Evolutionary conservation across 2,329 filamentous ascomycete species (phyloP).

Genomic region (Zelopaecilomyces penicillatus): DNA sequence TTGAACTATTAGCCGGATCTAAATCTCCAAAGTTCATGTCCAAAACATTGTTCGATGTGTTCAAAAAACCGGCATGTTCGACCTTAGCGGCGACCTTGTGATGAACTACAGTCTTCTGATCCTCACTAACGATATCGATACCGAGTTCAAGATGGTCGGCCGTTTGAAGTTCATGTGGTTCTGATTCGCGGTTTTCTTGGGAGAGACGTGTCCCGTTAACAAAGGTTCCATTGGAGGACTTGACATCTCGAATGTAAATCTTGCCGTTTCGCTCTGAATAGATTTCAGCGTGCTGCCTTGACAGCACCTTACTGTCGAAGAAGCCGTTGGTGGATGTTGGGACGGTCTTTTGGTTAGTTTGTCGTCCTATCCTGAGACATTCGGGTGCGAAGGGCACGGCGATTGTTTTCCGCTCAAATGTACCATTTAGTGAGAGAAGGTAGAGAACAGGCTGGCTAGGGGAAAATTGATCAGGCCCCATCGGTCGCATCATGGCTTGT

Average conservation of each 20-base stretch:
- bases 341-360: slow-evolving; percentile 94
- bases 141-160: slow-evolving; percentile 89
- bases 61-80: slow-evolving; percentile 83
- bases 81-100: slow-evolving; percentile 97
- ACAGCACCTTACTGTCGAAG: slow-evolving; percentile 97
- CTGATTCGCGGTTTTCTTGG: slow-evolving; percentile 90
- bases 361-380: slow-evolving; percentile 84
- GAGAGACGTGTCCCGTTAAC: slow-evolving; percentile 89
- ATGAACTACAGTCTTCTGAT: slow-evolving; percentile 96
- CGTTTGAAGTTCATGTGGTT: slow-evolving; percentile 86
- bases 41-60: slow-evolving; percentile 64
- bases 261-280: slow-evolving; percentile 82
- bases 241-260: slow-evolving; percentile 93
- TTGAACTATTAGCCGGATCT: slow-evolving; percentile 66
- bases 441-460: slow-evolving; percentile 70
- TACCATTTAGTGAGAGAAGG: slow-evolving; percentile 84
- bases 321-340: slow-evolving; percentile 88
- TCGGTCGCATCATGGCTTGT: slow-evolving; percentile 53
- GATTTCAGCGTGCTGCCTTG: slow-evolving; percentile 90
- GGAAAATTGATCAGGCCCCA: slow-evolving; percentile 49
- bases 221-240: slow-evolving; percentile 97
- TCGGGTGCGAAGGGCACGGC: slow-evolving; percentile 89
- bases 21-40: slow-evolving; percentile 91
- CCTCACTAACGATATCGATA: slow-evolving; percentile 97
- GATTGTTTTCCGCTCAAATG: slow-evolving; percentile 95